phyloP scores from a whole-genome alignment of 2,329 filamentous ascomycete genomes.

The Pseudogymnoascus sp. region DNA sequence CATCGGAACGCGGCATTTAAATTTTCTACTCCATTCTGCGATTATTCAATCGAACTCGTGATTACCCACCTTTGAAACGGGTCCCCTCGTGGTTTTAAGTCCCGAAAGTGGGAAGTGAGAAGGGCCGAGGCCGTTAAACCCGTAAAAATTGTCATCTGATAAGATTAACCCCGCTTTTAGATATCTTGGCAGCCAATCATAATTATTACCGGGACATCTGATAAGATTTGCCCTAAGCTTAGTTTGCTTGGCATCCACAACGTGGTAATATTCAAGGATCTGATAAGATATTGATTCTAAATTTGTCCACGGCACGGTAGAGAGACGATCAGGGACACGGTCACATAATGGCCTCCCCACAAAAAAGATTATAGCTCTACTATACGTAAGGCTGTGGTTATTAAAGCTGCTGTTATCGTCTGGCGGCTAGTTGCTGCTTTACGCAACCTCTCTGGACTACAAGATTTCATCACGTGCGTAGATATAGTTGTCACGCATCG shows the following conservation, averaged over 20 bases:
- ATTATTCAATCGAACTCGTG: background rate
- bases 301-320: background rate
- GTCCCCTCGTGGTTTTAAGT: background rate
- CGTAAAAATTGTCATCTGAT: background rate
- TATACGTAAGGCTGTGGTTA: too few relatives aligned
- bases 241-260: background rate
- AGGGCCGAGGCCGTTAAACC: background rate
- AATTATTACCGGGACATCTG: background rate
- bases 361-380: background rate
- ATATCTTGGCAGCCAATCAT: background rate
- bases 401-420: too few relatives aligned
- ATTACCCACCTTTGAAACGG: background rate
- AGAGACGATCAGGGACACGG: background rate
- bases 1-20: background rate
- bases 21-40: background rate
- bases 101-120: background rate
- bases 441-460: too few relatives aligned
- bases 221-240: background rate
- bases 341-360: background rate
- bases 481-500: too few relatives aligned
- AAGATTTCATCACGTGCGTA: too few relatives aligned
- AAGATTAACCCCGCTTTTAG: background rate
- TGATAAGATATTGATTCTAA: background rate
- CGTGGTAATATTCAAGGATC: background rate
- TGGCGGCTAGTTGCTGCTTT: too few relatives aligned